Evolutionary conservation across 192 early-diverging fungal species (phyloP), one percentile per base, ranked within the genome.

Genomic region (Coemansia sp.): DNA sequence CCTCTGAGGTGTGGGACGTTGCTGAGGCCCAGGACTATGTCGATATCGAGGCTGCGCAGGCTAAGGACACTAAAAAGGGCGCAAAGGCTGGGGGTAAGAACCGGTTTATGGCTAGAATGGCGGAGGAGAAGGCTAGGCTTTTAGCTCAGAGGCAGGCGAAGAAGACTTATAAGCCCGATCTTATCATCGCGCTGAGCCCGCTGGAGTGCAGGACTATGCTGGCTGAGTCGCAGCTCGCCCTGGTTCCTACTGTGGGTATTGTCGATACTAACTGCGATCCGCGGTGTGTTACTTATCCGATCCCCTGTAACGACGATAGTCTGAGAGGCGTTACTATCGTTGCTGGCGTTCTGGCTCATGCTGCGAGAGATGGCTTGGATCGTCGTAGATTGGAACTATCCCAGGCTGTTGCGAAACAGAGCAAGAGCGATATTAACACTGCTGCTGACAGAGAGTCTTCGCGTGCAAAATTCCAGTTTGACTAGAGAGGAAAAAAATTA

Each of bases 271-370:
- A 98, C 84, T 92, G 89, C 74, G 90, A 97, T 76, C 95, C 97
- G 38, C 81, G 87, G 15, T 69, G 71, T 9, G 95, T 97, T 36
- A 91, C 92, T 3, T 98, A 97, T 76, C 92, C 95, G 18, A 93
- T 98, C 41, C 95, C 97, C 1, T 95, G 92, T 58, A 98, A 98
- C 78, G 97, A 98, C 71, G 95, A 98, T 74, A 90, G 92, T 6
- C 69, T 93, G 27, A 78, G 87, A 13, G 90, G 89, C 43, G 87
- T 98, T 11, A 88, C 90, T 61, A 76, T 97, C 34, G 85, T 98
- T 7, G 93, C 94, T 15, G 90, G 88, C n/a, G 89, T 95, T 1
- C 66, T 98, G 27, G 89, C 91, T 8, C 77, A 85, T 44, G 93
- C 92, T 39, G 87, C 88, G 31, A 81, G 75, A 72, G 90, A 92